Evolutionary conservation across 768 basidiomycete species (phyloP), one percentile per base, ranked within the genome.

Genomic region (Dentipellis sp.): DNA sequence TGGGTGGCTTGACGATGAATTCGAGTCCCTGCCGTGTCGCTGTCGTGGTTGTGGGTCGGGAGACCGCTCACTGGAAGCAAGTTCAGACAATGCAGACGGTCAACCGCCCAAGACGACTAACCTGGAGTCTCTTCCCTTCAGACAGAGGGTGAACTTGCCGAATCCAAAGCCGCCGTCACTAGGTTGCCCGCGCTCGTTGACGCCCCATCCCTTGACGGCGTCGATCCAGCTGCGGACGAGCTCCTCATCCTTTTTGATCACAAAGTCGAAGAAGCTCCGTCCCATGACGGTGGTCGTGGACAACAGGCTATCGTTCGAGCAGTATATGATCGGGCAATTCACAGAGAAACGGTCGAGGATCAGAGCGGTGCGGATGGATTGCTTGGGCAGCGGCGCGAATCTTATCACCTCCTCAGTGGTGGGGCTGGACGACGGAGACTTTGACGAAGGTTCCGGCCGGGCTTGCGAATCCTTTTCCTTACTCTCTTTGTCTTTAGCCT

Each of bases 121-220:
- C 86, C 75, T 74, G 0, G 83, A 82, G 63, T 88, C 83, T 58
- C 89, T 71, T 0, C 86, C 86, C 51, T 75, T 74, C 1, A 75
- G 68, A 53, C 78, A 67, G 3, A 88, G 63, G 42, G 68, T 71
- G 62, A 91, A 91, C 63, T 78, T 79, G 16, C 88, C 88, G 69
- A 86, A 91, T 14, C 87, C 89, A 65, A 91, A 91, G 1, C 89
- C 89, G 36, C 88, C 88, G 61, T 90, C 87, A 65, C 84, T 86
- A 21, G 88, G 88, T 68, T 87, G 85, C 0, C 88, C 89, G 2
- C 81, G 78, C 67, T 91, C 89, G 59, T 91, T 91, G 50, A 91
- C 87, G 16, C 88, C 88, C 84, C 88, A 90, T 2, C 81, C 78
- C 66, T 91, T 91, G 63, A 90, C 80, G 52, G 80, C 79, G 58